Evolutionary conservation across 2,329 filamentous ascomycete species (phyloP).

Genomic region (Hirsutella thompsonii): DNA sequence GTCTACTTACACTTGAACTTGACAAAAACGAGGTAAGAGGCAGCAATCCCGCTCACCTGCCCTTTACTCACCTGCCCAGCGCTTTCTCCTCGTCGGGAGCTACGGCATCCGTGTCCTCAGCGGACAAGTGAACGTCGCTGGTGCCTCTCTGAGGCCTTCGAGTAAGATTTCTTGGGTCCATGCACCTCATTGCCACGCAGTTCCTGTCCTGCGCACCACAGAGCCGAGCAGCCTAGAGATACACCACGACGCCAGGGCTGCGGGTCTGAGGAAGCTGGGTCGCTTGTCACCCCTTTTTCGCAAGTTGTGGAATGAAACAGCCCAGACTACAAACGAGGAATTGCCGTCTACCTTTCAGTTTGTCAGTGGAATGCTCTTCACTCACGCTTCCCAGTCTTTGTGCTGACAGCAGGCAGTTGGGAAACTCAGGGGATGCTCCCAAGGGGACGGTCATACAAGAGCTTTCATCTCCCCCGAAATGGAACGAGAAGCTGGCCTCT

Average conservation of each 20-base stretch:
- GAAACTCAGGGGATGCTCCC: slow-evolving; percentile 37
- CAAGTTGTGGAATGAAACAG: slow-evolving; percentile 47
- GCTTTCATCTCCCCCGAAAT: slow-evolving; percentile 41
- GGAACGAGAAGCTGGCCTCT: slow-evolving; percentile 46
- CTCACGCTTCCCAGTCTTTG: too few relatives aligned
- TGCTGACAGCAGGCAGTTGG: slow-evolving; percentile 29
- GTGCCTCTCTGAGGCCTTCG: slow-evolving; percentile 43
- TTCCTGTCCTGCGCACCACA: slow-evolving; percentile 50
- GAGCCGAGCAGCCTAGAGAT: slow-evolving; percentile 41
- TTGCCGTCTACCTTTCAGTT: slow-evolving; percentile 31
- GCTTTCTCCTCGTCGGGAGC: slow-evolving; percentile 51
- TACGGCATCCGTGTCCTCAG: slow-evolving; percentile 50
- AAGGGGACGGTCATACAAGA: slow-evolving; percentile 37
- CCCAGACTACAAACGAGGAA: background rate
- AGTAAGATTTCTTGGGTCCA: slow-evolving; percentile 41
- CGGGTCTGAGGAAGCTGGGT: slow-evolving; percentile 38
- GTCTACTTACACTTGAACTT: slow-evolving; percentile 27
- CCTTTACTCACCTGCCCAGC: slow-evolving; percentile 24
- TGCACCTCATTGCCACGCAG: slow-evolving; percentile 55
- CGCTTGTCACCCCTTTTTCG: slow-evolving; percentile 53
- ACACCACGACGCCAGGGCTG: slow-evolving; percentile 34
- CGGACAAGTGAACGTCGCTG: slow-evolving; percentile 53
- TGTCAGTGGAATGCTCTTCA: slow-evolving; percentile 19
- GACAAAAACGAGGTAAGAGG: slow-evolving; percentile 34
- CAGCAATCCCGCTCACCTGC: background rate